Conservation (phyloP, 1,284 basidiomycete genomes). For the Coniferiporia sulphurascens region DNA sequence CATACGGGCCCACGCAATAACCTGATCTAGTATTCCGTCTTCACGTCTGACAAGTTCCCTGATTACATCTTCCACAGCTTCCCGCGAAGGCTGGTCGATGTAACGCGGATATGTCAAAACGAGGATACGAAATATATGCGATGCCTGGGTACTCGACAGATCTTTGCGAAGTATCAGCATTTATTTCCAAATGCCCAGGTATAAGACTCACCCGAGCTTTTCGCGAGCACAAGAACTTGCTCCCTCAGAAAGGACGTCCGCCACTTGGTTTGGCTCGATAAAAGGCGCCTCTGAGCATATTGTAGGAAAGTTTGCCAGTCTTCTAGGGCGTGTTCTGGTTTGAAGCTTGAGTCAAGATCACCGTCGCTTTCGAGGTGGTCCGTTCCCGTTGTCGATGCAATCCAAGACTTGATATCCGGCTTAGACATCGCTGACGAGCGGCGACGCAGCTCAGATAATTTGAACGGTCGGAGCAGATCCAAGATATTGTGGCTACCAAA, state of each 20-base stretch:
- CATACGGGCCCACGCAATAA: constrained; percentile 9
- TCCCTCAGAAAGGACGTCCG: constrained; percentile 59
- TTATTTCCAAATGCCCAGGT: neutral
- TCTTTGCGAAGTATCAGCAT: constrained; percentile 36
- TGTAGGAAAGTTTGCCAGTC: constrained; percentile 56
- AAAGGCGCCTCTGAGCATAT: constrained; percentile 44
- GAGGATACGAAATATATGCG: constrained; percentile 71
- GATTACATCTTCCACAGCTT: constrained; percentile 63
- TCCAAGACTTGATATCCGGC: constrained; percentile 37
- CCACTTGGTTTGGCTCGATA: constrained; percentile 48
- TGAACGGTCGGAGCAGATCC: neutral
- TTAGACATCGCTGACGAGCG: constrained; percentile 28
- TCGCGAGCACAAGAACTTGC: constrained; percentile 54
- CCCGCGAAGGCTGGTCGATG: constrained; percentile 63
- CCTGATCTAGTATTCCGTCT: neutral
- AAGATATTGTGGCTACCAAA: neutral
- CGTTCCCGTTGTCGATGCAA: constrained; percentile 27
- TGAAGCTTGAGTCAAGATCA: constrained; percentile 19
- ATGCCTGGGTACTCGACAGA: constrained; percentile 54
- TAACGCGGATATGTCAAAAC: constrained; percentile 76
- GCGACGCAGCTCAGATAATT: neutral
- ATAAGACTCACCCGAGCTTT: constrained; percentile 46
- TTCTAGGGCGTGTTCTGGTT: constrained; percentile 48
- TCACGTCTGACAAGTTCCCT: constrained; percentile 49
- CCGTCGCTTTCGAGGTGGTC: constrained; percentile 1